Evolutionary conservation across 352 stramenopile genomes (phyloP).

Genomic region (Globisporangium middletonii): DNA sequence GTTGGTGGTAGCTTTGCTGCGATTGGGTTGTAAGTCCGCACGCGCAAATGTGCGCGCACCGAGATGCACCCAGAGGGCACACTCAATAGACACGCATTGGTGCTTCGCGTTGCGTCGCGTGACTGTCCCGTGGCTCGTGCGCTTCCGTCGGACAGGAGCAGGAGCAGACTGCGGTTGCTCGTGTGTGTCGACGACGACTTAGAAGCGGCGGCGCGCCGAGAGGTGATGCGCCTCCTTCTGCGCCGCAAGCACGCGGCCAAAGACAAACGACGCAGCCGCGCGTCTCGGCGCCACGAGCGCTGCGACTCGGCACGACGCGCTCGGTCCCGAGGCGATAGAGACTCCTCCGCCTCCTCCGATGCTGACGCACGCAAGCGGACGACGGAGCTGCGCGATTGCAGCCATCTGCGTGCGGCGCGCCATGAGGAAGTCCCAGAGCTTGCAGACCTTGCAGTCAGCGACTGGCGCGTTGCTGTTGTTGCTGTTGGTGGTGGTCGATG

Average conservation of each 20-base stretch:
- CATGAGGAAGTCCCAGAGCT: constrained; percentile 62
- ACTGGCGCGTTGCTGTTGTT: constrained; percentile 3
- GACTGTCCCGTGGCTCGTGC: background rate
- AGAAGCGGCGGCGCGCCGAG: constrained; percentile 21
- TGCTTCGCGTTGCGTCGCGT: background rate
- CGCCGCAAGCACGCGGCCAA: constrained; percentile 19
- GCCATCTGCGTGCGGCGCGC: constrained; percentile 18
- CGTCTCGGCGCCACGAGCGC: constrained; percentile 7
- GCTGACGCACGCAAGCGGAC: constrained; percentile 10
- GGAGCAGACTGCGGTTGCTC: too few relatives aligned
- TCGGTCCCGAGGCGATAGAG: background rate
- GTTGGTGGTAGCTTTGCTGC: too few relatives aligned
- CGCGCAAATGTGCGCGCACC: too few relatives aligned
- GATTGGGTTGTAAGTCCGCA: too few relatives aligned
- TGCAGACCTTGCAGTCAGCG: constrained; percentile 66
- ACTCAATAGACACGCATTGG: too few relatives aligned
- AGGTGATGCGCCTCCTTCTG: constrained; percentile 24
- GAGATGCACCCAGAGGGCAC: too few relatives aligned
- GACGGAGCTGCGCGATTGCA: constrained; percentile 11
- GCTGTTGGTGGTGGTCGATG: too few relatives aligned
- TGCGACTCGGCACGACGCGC: constrained; percentile 4
- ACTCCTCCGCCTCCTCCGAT: background rate
- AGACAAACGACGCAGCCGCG: constrained; percentile 9
- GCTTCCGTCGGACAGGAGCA: constrained; percentile 9
- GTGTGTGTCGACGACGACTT: constrained; percentile 1